A percentile compares a stretch with the other conserved stretches of the same genome.
Evolutionary conservation across 371 early-diverging fungal genomes (phyloP).

Genomic region (Saksenaea vasiformis): DNA sequence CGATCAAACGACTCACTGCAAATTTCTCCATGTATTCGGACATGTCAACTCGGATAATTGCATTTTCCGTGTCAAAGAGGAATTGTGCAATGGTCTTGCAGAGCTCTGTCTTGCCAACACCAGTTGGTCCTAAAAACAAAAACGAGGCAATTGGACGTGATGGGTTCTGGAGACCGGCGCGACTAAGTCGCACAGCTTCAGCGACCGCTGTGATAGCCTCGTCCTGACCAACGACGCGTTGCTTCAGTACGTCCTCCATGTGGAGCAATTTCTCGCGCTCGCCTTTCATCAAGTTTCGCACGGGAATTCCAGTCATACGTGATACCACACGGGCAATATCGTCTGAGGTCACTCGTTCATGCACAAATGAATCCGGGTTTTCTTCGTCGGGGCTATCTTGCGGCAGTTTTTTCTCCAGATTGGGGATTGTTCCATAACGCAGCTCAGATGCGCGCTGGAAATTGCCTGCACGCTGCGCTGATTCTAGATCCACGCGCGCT

Average conservation of each 20-base stretch:
- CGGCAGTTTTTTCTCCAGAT: constrained; percentile 71
- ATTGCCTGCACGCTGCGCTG: constrained; percentile 73
- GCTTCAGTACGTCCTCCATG: constrained; percentile 70
- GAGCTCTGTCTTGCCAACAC: constrained; percentile 90
- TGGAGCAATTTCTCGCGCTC: constrained; percentile 84
- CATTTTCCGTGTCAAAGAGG: constrained; percentile 87
- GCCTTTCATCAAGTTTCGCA: constrained; percentile 73
- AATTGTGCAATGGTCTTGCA: constrained; percentile 88
- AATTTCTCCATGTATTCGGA: constrained; percentile 81
- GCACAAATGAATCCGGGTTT: constrained; percentile 63
- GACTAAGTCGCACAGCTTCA: constrained; percentile 75
- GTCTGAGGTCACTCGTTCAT: constrained; percentile 86
- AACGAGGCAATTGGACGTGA: constrained; percentile 87
- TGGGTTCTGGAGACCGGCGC: constrained; percentile 72
- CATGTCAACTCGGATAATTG: constrained; percentile 92
- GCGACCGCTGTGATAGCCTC: constrained; percentile 75
- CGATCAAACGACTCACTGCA: constrained; percentile 81
- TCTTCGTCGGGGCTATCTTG: constrained; percentile 57
- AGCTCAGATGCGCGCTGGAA: constrained; percentile 78
- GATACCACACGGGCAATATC: constrained; percentile 88
- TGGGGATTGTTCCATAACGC: constrained; percentile 89
- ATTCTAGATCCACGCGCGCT: constrained; percentile 77
- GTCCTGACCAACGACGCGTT: constrained; percentile 87
- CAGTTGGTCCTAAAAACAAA: constrained; percentile 92
- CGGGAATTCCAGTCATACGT: constrained; percentile 89